Conservation (phyloP, 805 yeast species). For the Wickerhamiella galacta region DNA sequence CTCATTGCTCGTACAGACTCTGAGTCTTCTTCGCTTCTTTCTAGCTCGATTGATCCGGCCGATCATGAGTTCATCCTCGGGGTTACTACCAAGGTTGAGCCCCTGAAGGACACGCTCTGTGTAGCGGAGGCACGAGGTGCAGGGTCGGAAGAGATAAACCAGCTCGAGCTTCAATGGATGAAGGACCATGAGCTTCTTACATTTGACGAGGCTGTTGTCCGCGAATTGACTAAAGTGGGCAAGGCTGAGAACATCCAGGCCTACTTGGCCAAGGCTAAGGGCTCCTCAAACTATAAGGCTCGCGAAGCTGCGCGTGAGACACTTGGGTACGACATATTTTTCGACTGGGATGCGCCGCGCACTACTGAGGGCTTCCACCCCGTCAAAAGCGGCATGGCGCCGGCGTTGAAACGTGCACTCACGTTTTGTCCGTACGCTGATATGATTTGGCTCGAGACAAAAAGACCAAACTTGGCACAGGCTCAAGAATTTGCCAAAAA, state of each 20-base stretch:
- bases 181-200: slow-evolving; percentile 27
- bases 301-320: slow-evolving; percentile 17
- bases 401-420: slow-evolving; percentile 37
- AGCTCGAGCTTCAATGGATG: slow-evolving; percentile 33
- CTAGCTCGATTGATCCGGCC: slow-evolving; percentile 35
- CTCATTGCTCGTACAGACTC: slow-evolving; percentile 48
- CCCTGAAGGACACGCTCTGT: slow-evolving; percentile 30
- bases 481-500: slow-evolving; percentile 32
- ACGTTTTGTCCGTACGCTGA: slow-evolving; percentile 44
- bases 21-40: slow-evolving; percentile 35
- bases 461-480: slow-evolving; percentile 36
- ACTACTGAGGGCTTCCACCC: slow-evolving; percentile 42
- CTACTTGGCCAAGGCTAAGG: slow-evolving; percentile 17
- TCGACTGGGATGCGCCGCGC: slow-evolving; percentile 45
- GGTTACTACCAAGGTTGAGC: slow-evolving; percentile 24
- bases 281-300: slow-evolving; percentile 20
- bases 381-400: slow-evolving; percentile 33
- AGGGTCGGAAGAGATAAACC: slow-evolving; percentile 22
- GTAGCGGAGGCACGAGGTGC: slow-evolving; percentile 29
- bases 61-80: slow-evolving; percentile 45
- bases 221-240: slow-evolving; percentile 18
- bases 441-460: slow-evolving; percentile 46
- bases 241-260: slow-evolving; percentile 18
- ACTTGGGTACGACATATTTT: slow-evolving; percentile 24
- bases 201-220: slow-evolving; percentile 33